Conservation (phyloP, 176 grass and related monocot species). For the Lolium perenne region DNA sequence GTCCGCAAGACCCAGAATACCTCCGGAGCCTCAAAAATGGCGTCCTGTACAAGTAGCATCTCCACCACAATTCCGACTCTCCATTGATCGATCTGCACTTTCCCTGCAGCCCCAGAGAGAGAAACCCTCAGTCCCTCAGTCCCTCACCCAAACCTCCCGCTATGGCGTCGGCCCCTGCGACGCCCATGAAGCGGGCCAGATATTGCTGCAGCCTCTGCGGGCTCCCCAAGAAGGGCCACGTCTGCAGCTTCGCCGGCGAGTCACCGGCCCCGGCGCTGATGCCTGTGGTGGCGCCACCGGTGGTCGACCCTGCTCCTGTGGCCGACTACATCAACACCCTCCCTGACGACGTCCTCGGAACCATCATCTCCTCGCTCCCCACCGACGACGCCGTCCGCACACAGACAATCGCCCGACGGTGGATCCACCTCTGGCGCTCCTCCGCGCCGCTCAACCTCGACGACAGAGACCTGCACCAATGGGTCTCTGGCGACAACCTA, state of each 20-base stretch:
- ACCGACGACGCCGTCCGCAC: background rate
- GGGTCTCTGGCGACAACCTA: slow-evolving; percentile 1
- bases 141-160: background rate
- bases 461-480: background rate
- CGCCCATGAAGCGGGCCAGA: background rate
- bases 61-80: too few species aligned
- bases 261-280: too few species aligned
- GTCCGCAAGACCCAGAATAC: too few species aligned
- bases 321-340: background rate
- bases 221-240: slow-evolving; percentile 8
- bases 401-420: background rate
- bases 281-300: background rate
- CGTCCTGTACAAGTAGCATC: too few species aligned
- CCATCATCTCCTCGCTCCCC: slow-evolving; percentile 12
- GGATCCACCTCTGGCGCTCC: background rate
- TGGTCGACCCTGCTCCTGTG: background rate
- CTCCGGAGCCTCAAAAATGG: too few species aligned
- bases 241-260: background rate
- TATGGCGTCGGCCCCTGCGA: background rate
- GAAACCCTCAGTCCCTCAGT: background rate
- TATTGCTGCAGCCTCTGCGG: background rate
- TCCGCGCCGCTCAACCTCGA: background rate
- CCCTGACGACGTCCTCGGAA: background rate
- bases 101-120: background rate
- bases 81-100: background rate